Evolutionary conservation across 2,329 filamentous ascomycete genomes (phyloP).

Genomic region (Aspergillus pseudonomiae): DNA sequence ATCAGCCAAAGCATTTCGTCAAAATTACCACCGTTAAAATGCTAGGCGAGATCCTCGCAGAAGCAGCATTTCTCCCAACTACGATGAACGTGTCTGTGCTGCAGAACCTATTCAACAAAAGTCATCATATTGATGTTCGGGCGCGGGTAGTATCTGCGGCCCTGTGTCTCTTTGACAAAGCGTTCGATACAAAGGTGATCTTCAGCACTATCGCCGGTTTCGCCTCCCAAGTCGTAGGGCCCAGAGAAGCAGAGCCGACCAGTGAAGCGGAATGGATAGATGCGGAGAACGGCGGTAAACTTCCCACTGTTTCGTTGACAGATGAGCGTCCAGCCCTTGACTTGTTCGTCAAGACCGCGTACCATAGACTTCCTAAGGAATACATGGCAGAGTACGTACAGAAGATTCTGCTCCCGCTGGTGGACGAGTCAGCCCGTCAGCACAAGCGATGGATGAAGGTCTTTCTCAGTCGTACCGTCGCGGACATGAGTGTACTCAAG

Average conservation of each 20-base stretch:
- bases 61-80: constrained; percentile 14
- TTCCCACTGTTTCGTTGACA: constrained; percentile 9
- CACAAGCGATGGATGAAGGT: constrained; percentile 26
- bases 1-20: not conserved
- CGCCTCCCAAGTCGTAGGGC: constrained; percentile 10
- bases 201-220: constrained; percentile 6
- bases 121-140: constrained; percentile 20
- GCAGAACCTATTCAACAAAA: constrained; percentile 10
- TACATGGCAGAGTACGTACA: constrained; percentile 14
- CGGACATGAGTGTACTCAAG: not conserved
- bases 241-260: constrained; percentile 13
- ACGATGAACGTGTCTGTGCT: constrained; percentile 9
- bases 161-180: constrained; percentile 13
- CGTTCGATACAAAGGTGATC: constrained; percentile 1
- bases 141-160: constrained; percentile 12
- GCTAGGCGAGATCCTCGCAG: constrained; percentile 15
- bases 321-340: constrained; percentile 15
- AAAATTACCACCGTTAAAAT: constrained; percentile 26
- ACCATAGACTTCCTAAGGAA: constrained; percentile 9
- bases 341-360: constrained; percentile 11
- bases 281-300: constrained; percentile 13
- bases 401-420: constrained; percentile 18
- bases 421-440: constrained; percentile 20
- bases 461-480: constrained; percentile 16
- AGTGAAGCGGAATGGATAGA: constrained; percentile 16